Evolutionary conservation across 2,329 filamentous ascomycete genomes (phyloP).

Genomic region (Decorospora gaudefroyi): DNA sequence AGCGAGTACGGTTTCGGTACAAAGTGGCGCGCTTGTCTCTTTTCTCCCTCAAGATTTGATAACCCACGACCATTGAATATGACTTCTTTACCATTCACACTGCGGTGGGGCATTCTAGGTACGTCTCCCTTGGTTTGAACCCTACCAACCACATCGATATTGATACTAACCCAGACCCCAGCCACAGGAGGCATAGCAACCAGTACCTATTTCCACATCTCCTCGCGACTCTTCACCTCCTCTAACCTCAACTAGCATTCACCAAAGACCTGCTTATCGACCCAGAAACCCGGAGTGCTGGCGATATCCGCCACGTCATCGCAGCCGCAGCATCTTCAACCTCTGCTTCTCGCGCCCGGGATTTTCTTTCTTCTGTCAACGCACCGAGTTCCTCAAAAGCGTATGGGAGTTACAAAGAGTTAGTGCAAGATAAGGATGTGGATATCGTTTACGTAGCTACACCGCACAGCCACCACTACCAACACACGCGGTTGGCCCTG

Average conservation of each 20-base stretch:
- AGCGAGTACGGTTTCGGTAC: background rate
- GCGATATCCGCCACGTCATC: constrained; percentile 75
- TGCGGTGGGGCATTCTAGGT: constrained; percentile 37
- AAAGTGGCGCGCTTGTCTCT: background rate
- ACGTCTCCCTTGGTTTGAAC: background rate
- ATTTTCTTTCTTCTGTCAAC: constrained; percentile 71
- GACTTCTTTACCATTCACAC: constrained; percentile 24
- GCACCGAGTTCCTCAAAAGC: constrained; percentile 68
- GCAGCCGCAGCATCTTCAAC: constrained; percentile 79
- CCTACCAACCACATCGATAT: background rate
- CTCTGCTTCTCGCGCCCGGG: constrained; percentile 67
- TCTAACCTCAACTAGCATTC: background rate
- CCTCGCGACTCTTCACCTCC: background rate
- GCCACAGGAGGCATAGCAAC: constrained; percentile 54
- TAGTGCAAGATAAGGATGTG: constrained; percentile 74
- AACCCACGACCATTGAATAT: constrained; percentile 10
- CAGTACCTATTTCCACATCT: constrained; percentile 1
- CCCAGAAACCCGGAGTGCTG: too few relatives aligned
- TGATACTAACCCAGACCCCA: constrained; percentile 51
- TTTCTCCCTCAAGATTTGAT: background rate
- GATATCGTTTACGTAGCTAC: constrained; percentile 89
- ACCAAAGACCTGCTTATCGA: too few relatives aligned
- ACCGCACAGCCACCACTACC: constrained; percentile 89
- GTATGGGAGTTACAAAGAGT: constrained; percentile 78
- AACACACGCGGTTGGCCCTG: constrained; percentile 79